A percentile compares a stretch with the other conserved stretches of the same genome.
These are phyloP conservation scores for Boletus bicolor DNA, from an alignment of 768 basidiomycete species.

Conservation along the genomic window DNA sequence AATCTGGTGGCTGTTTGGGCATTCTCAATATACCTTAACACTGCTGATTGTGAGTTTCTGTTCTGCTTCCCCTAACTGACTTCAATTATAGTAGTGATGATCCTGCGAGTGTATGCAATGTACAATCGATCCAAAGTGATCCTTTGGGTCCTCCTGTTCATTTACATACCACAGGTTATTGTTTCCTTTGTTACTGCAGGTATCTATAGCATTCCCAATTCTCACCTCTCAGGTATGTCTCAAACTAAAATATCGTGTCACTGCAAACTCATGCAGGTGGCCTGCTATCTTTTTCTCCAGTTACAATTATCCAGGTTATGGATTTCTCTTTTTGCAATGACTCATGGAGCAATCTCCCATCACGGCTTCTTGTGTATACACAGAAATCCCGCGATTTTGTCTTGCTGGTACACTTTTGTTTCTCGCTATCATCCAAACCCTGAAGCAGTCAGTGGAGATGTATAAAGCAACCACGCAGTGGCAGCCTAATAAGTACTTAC, in stretches of 20 bases:
- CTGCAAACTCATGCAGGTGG: not conserved
- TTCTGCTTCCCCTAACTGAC: not conserved
- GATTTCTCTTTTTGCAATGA: not conserved
- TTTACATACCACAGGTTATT: not conserved
- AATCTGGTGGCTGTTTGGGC: not conserved
- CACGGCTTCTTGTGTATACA: not conserved
- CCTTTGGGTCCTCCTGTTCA: not conserved
- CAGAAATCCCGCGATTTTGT: not conserved
- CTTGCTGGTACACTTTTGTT: not conserved
- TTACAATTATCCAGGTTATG: not conserved
- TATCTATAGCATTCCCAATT: not conserved
- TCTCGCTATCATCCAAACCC: not conserved
- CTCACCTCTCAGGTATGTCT: not conserved
- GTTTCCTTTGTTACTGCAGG: not conserved
- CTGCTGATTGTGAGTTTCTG: not conserved
- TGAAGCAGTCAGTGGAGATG: not conserved
- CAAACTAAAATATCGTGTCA: not conserved
- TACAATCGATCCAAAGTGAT: too few relatives aligned
- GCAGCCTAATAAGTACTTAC: conserved; percentile 8
- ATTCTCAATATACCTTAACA: not conserved
- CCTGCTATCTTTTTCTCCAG: not conserved
- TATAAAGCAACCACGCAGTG: conserved; percentile 7
- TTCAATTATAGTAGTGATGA: not conserved
- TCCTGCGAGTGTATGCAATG: not conserved
- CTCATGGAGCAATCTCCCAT: not conserved